Base-by-base conservation (phyloP, 345 rosid species). In the Eucalyptus leucophloia region DNA sequence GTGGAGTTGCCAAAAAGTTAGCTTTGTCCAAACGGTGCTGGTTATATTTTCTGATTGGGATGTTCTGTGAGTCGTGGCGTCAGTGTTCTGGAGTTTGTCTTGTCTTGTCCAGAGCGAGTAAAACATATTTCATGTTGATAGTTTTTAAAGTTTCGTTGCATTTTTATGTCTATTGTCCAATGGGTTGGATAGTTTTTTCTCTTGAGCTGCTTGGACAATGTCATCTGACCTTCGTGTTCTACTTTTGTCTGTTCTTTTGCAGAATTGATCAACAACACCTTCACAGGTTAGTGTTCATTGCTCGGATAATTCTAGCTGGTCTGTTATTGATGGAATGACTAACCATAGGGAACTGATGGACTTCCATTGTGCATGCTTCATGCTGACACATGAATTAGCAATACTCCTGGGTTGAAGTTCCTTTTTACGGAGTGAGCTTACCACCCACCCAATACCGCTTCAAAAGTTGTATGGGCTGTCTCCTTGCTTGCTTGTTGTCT, bases 201-300 rank as follows among this genome's bases (percentile, higher is more conserved):
- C 18, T 37, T 37, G 54, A 53, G 32, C 87, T 54, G 67, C 26
- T 88, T 9, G 53, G 89, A 16, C 37, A 58, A 34, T 26, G 56
- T 88, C 21, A 28, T 28, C 72, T 50, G 28, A 51, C 30, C 49
- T 34, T 51, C 37, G 9, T 86, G 72, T 58, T 87, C 30, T 28
- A 44, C 18, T 19, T 49, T 50, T 65, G 2, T 92, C 72, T 88
- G 49, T 88, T 89, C 86, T 89, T 86, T 86, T 91, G 90, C 93
- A 95, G 97, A 92, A 44, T 53, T 94, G 94, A 91, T 90, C 93
- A 93, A 93, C 91, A 91, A 87, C 47, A 91, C 94, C 65, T 93
- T 93, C 92, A 81, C 93, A 86, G 96, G 97, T 95, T 60, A 91
- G 93, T 90, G 37, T 88, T 89, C 60, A 49, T 89, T 86, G 40